phyloP scores from a whole-genome alignment of 2,329 filamentous ascomycete genomes.

The Triangularia verruculosa region DNA sequence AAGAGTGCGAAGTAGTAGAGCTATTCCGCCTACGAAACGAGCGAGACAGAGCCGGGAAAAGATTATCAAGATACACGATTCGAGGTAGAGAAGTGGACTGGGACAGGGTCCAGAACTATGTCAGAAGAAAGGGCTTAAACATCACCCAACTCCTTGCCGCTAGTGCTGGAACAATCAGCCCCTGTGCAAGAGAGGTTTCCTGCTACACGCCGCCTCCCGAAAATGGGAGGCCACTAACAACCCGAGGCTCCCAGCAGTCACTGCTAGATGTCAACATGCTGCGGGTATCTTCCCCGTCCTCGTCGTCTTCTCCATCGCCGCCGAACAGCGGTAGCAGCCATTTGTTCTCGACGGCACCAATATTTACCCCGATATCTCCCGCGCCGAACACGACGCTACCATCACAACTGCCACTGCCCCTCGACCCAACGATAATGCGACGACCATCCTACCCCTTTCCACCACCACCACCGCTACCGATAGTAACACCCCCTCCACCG shows the following conservation, averaged over 20 bases:
- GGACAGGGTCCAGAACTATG: conserved; percentile 22
- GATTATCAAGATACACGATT: conserved; percentile 14
- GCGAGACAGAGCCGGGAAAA: conserved; percentile 17
- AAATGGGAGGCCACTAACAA: neutral
- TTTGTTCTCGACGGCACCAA: neutral
- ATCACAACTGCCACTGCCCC: neutral
- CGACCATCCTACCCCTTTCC: neutral
- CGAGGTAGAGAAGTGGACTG: conserved; percentile 24
- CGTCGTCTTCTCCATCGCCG: neutral
- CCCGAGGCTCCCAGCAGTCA: neutral
- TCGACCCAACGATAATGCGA: neutral
- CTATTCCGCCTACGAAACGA: conserved; percentile 21
- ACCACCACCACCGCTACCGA: neutral
- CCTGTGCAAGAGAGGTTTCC: conserved; percentile 16
- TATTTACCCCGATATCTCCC: neutral
- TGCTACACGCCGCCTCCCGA: conserved; percentile 19
- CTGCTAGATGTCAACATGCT: neutral
- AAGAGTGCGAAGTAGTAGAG: conserved; percentile 23
- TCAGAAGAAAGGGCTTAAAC: conserved; percentile 21
- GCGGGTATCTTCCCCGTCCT: neutral
- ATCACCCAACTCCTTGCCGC: conserved; percentile 13
- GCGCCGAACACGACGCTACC: neutral
- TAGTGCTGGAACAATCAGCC: neutral
- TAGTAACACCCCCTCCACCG: neutral
- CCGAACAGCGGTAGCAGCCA: neutral